These are phyloP conservation scores for Tolypocladium nubicola DNA, from an alignment of 2,329 filamentous ascomycete species.

Conservation along the genomic window DNA sequence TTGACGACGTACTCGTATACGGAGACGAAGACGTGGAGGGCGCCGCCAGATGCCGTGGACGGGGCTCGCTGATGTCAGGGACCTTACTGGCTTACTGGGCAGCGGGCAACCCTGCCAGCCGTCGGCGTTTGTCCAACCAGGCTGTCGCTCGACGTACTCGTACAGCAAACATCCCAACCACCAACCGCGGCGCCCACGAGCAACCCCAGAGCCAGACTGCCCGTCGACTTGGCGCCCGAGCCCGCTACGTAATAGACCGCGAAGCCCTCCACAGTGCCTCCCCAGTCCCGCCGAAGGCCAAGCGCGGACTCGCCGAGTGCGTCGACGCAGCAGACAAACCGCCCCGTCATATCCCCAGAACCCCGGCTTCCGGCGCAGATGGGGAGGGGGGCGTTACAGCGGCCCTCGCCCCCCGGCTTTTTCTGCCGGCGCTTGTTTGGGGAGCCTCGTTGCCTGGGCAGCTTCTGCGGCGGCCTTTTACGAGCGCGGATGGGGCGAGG, in stretches of 20 bases:
- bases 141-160: not conserved
- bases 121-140: too few relatives aligned
- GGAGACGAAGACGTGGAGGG: not conserved
- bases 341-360: not conserved
- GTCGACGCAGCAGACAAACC: not conserved
- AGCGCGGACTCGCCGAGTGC: not conserved
- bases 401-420: not conserved
- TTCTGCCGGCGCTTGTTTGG: not conserved
- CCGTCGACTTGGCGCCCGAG: not conserved
- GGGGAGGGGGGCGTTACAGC: too few relatives aligned
- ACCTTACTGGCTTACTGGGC: too few relatives aligned
- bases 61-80: not conserved
- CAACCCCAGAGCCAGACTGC: not conserved
- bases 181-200: not conserved
- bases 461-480: not conserved
- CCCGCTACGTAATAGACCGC: not conserved
- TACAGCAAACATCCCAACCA: not conserved
- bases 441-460: too few relatives aligned
- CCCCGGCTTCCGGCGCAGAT: not conserved
- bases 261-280: not conserved
- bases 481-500: not conserved
- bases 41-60: not conserved
- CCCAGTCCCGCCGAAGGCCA: not conserved
- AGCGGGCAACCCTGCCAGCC: too few relatives aligned
- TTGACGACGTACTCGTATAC: not conserved